These are phyloP conservation scores for Leccinum pachyderme DNA, from an alignment of 1,284 basidiomycete genomes.

Conservation along the genomic window DNA sequence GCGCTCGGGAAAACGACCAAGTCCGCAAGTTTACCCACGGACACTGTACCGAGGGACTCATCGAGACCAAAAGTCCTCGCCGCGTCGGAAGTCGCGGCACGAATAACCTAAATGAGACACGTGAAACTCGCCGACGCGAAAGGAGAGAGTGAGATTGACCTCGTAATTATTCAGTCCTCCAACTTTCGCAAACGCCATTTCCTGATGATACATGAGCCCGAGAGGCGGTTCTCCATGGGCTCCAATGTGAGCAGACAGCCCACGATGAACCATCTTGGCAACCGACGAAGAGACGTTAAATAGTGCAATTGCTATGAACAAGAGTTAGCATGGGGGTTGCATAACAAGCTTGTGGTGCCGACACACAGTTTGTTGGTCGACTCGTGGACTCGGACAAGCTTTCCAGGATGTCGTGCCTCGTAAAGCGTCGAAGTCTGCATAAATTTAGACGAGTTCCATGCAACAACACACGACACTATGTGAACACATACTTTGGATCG, in stretches of 20 bases:
- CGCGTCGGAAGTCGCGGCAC: constrained; percentile 63
- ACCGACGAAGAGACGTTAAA: constrained; percentile 68
- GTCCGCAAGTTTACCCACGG: constrained; percentile 65
- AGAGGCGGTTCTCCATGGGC: constrained; percentile 75
- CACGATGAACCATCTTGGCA: constrained; percentile 59
- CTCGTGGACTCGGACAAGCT: constrained; percentile 56
- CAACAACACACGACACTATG: neutral
- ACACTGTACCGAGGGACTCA: constrained; percentile 58
- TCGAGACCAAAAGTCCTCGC: constrained; percentile 63
- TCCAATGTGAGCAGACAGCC: constrained; percentile 64
- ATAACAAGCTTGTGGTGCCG: neutral
- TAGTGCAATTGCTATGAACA: constrained; percentile 51
- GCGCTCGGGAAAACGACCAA: constrained; percentile 60
- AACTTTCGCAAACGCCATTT: constrained; percentile 59
- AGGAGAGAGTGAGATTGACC: constrained; percentile 25
- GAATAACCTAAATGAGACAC: constrained; percentile 47
- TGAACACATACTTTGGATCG: constrained; percentile 53
- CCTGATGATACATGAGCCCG: constrained; percentile 71
- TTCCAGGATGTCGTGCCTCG: constrained; percentile 64
- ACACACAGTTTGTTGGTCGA: constrained; percentile 57
- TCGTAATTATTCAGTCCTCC: constrained; percentile 57
- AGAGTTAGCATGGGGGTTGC: constrained; percentile 6
- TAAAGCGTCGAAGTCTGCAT: constrained; percentile 57
- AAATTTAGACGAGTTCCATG: neutral
- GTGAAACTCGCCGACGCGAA: neutral